Evolutionary conservation across 1,139 yeast species (phyloP).

Genomic region (Eremothecium cymbalariae): DNA sequence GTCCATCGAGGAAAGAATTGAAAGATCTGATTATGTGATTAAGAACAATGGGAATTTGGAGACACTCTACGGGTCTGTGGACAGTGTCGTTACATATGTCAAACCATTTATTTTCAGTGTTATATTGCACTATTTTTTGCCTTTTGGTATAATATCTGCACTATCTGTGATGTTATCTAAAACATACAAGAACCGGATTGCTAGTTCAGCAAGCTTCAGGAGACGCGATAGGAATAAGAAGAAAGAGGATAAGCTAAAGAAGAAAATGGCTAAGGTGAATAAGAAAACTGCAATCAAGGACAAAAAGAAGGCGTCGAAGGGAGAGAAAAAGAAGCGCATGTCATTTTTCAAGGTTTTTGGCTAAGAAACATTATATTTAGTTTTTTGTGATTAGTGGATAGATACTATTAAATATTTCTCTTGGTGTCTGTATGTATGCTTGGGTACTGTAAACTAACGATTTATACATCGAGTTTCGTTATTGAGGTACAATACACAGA

Average conservation of each 20-base stretch:
- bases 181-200: slow-evolving; percentile 7
- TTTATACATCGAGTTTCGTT: too few species aligned
- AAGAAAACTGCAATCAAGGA: slow-evolving; percentile 1
- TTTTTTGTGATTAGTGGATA: background rate
- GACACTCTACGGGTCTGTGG: slow-evolving; percentile 43
- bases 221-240: background rate
- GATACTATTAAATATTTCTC: background rate
- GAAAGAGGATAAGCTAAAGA: background rate
- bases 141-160: slow-evolving; percentile 56
- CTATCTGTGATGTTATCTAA: slow-evolving; percentile 24
- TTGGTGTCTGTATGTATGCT: slow-evolving; percentile 3
- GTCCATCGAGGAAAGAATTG: slow-evolving; percentile 50
- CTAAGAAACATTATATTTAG: too few species aligned
- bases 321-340: too few species aligned
- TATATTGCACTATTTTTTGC: slow-evolving; percentile 43
- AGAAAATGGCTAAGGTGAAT: background rate
- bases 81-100: slow-evolving; percentile 37
- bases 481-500: slow-evolving; percentile 3
- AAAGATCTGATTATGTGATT: slow-evolving; percentile 57
- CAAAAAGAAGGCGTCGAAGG: background rate
- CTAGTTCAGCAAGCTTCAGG: background rate
- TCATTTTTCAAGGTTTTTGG: too few species aligned
- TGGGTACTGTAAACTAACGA: slow-evolving; percentile 1
- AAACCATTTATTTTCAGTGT: slow-evolving; percentile 40
- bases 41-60: slow-evolving; percentile 52